These are phyloP conservation scores for Bullera alba DNA, from an alignment of 768 basidiomycete species.

Conservation along the genomic window DNA sequence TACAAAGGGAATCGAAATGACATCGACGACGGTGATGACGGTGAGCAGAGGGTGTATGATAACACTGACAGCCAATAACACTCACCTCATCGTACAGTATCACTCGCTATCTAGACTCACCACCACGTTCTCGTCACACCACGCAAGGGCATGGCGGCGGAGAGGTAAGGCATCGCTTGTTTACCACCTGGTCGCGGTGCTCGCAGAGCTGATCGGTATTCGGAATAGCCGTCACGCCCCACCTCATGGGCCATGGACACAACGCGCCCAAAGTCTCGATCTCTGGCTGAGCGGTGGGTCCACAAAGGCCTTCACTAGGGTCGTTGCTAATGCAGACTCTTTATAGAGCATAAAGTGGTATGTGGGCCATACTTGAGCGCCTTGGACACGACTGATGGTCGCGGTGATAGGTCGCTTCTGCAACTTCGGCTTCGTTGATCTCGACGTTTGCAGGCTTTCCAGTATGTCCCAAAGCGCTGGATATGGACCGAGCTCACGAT, in stretches of 20 bases:
- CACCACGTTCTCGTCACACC: too few species aligned
- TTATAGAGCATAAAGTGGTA: slow-evolving; percentile 36
- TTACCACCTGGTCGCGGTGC: background rate
- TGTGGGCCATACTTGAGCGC: slow-evolving; percentile 1
- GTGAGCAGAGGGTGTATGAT: too few species aligned
- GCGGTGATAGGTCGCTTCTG: slow-evolving; percentile 60
- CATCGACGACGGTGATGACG: too few species aligned
- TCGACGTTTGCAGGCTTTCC: slow-evolving; percentile 91
- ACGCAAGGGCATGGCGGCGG: slow-evolving; percentile 38
- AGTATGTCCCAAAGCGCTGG: slow-evolving; percentile 45
- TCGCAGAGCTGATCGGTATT: background rate
- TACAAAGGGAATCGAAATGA: too few species aligned
- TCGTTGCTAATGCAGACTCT: background rate
- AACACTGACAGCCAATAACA: too few species aligned
- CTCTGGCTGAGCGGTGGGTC: slow-evolving; percentile 38
- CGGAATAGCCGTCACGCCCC: slow-evolving; percentile 28
- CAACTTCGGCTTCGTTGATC: slow-evolving; percentile 81
- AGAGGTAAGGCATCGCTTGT: slow-evolving; percentile 12
- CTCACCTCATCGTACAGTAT: too few species aligned
- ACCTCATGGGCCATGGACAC: slow-evolving; percentile 30
- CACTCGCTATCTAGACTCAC: background rate
- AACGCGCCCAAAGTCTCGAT: slow-evolving; percentile 21
- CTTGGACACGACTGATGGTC: background rate
- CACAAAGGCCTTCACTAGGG: background rate
- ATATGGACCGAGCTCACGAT: slow-evolving; percentile 1